Evolutionary conservation across 345 rosid species (phyloP).

Genomic region (Isatis tinctoria): DNA sequence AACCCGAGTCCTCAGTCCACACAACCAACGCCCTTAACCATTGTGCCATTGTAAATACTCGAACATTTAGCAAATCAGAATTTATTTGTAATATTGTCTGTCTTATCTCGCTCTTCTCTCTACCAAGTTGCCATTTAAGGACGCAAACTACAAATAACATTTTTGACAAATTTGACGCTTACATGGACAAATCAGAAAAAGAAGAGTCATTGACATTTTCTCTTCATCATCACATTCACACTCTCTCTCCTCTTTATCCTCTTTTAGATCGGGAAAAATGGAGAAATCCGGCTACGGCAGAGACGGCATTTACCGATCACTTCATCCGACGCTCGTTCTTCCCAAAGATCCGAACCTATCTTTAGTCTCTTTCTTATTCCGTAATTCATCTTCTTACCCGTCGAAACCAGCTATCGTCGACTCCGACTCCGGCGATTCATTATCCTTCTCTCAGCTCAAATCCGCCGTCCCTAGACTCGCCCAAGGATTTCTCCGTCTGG

Average conservation of each 20-base stretch:
- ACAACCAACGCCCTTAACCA: too few relatives aligned
- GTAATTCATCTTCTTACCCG: constrained; percentile 49
- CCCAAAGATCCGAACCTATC: constrained; percentile 68
- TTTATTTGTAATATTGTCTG: too few relatives aligned
- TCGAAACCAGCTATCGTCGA: constrained; percentile 66
- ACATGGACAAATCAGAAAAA: neutral
- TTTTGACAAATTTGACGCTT: too few relatives aligned
- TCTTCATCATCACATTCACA: neutral
- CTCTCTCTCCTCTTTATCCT: neutral
- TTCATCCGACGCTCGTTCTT: constrained; percentile 49
- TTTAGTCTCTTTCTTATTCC: constrained; percentile 54
- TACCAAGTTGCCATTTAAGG: neutral
- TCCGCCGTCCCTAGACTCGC: constrained; percentile 55
- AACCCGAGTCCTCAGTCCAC: too few relatives aligned
- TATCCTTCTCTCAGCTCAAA: constrained; percentile 60
- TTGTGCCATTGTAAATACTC: too few relatives aligned
- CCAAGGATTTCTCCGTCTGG: constrained; percentile 61
- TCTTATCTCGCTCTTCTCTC: neutral
- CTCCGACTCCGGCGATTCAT: constrained; percentile 47
- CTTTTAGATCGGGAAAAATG: constrained; percentile 31
- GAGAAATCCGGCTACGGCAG: constrained; percentile 87
- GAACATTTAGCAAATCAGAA: too few relatives aligned
- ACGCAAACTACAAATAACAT: too few relatives aligned
- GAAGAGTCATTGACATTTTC: neutral
- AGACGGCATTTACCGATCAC: constrained; percentile 75